phyloP scores from a whole-genome alignment of 179 eudicot genomes.

The Nepenthes alata region DNA sequence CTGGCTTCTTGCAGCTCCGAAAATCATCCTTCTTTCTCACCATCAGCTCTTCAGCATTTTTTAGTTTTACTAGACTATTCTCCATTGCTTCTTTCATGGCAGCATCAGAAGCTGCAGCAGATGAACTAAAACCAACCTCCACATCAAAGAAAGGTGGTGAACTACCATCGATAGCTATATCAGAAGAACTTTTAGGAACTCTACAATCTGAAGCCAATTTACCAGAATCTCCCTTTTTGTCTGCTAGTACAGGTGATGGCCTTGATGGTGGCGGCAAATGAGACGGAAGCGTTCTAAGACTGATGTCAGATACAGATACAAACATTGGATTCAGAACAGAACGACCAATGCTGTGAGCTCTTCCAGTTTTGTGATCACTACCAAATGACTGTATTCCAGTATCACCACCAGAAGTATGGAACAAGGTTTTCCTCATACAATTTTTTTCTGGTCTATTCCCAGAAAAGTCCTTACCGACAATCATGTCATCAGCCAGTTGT shows the following conservation, averaged over 20 bases:
- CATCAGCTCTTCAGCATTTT: slow-evolving; percentile 43
- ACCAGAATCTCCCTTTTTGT: slow-evolving; percentile 18
- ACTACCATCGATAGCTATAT: slow-evolving; percentile 19
- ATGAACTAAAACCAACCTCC: slow-evolving; percentile 55
- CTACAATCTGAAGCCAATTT: slow-evolving; percentile 21
- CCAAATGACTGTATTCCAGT: slow-evolving; percentile 16
- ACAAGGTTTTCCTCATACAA: slow-evolving; percentile 22
- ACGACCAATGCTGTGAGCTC: slow-evolving; percentile 14
- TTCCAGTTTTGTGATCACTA: slow-evolving; percentile 18
- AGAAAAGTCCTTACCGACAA: slow-evolving; percentile 7
- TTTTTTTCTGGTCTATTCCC: slow-evolving; percentile 21
- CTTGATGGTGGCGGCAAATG: slow-evolving; percentile 51
- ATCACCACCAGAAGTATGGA: slow-evolving; percentile 22
- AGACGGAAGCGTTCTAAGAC: slow-evolving; percentile 46
- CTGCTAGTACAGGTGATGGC: slow-evolving; percentile 41
- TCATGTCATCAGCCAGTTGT: background rate
- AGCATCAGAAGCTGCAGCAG: slow-evolving; percentile 57
- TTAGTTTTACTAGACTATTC: slow-evolving; percentile 50
- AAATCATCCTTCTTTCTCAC: slow-evolving; percentile 42
- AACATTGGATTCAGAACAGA: slow-evolving; percentile 17
- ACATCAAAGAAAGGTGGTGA: slow-evolving; percentile 57
- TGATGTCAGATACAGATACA: slow-evolving; percentile 49
- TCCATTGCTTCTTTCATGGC: slow-evolving; percentile 63
- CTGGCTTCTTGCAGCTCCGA: slow-evolving; percentile 20
- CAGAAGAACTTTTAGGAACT: slow-evolving; percentile 33